A percentile compares a stretch with the other conserved stretches of the same genome.
Conservation (phyloP, 768 basidiomycete species). For the Mycena vulgaris region DNA sequence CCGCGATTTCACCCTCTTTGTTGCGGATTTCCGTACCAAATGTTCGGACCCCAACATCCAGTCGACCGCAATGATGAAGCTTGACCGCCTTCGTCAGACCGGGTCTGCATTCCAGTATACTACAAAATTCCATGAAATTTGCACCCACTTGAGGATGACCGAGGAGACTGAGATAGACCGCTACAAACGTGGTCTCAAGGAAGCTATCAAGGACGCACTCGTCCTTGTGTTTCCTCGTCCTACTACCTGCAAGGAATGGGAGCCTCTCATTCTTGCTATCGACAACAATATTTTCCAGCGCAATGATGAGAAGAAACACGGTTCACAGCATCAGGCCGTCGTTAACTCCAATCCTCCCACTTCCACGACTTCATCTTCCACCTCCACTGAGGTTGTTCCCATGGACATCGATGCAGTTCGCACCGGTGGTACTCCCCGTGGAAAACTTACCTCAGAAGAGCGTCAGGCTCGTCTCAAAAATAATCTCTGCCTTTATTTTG, state of each 20-base stretch:
- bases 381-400: slow-evolving; percentile 40
- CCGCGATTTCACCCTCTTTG: too few relatives aligned
- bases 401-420: slow-evolving; percentile 51
- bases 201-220: slow-evolving; percentile 46
- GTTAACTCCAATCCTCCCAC: slow-evolving; percentile 9
- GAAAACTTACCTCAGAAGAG: slow-evolving; percentile 46
- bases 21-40: too few relatives aligned
- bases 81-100: too few relatives aligned
- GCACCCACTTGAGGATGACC: slow-evolving; percentile 45
- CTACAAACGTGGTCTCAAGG: too few relatives aligned
- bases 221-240: slow-evolving; percentile 35
- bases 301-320: slow-evolving; percentile 35
- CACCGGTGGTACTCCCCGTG: slow-evolving; percentile 29
- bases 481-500: too few relatives aligned
- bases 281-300: slow-evolving; percentile 45
- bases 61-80: too few relatives aligned
- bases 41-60: too few relatives aligned
- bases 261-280: slow-evolving; percentile 41
- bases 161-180: too few relatives aligned
- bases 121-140: slow-evolving; percentile 45
- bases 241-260: slow-evolving; percentile 39
- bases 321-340: not conserved
- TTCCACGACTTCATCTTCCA: not conserved
- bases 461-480: too few relatives aligned
- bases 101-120: too few relatives aligned